Evolutionary conservation across 805 yeast species (phyloP), one percentile per base, ranked within the genome.

Genomic region (Blastobotrys robertii): DNA sequence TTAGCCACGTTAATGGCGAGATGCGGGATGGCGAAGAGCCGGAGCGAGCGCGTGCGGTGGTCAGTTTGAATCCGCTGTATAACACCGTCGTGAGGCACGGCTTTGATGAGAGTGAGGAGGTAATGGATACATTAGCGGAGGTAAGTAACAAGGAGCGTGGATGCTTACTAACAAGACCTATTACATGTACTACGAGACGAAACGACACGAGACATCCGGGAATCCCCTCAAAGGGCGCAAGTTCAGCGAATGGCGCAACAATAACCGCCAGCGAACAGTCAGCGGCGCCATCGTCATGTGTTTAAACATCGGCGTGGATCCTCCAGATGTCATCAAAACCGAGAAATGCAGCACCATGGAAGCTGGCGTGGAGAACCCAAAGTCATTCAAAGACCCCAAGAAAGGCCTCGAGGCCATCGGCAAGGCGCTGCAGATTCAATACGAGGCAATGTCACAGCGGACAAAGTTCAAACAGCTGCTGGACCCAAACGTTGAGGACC

Each of bases 401-500:
- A 86, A 86, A 62, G 96, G 96, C 14, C 74, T 88, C 34, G 96
- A 87, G 58, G 79, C 81, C 35, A 86, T 92, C 29, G 97, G 97
- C 1, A 90, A 87, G 59, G 79, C 76, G 49, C 65, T 92, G 39
- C 97, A 90, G 59, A 59, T 78, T 2, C 95, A 90, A 59, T 92
- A 90, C 61, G 97, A 90, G 62, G 81, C 90, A 0, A 69, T 92
- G 38, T 82, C 95, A 1, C 69, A 87, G 46, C 72, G 95, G 50
- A 86, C 96, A 1, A 74, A 94, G 39, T 88, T 87, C 61, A 92
- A 88, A 60, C 95, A 84, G 58, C 79, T 85, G 37, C 66, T 92
- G 44, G 97, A 92, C 59, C 97, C 97, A 1, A 84, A 88, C 43
- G 96, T 88, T 14, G 98, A 92, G 57, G 98, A 92, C 57, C 81